Evolutionary conservation across 2,329 filamentous ascomycete species (phyloP), one percentile per base, ranked within the genome.

Genomic region (Fusarium sp.): DNA sequence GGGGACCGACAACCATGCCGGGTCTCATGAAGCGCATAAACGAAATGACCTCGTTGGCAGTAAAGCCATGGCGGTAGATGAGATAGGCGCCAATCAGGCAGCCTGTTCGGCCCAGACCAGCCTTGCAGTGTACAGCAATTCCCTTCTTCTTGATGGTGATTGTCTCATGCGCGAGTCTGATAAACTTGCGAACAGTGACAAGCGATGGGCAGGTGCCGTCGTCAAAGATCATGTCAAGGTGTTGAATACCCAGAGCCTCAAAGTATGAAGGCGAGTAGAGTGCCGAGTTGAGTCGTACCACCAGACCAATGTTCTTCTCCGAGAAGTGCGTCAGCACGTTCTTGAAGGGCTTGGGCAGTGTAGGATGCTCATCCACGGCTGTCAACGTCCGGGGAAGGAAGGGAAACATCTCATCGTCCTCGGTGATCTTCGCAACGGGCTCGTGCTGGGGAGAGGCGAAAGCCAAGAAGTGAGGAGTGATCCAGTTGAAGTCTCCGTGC

Each of bases 21-120:
- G 97, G 97, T 68, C 96, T 91, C 96, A 98, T 98, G 85, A 99
- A 99, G 71, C 96, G 92, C 96, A 99, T 98, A 84, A 95, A 99
- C 4, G 95, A 94, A 82, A 98, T 98, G 79, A 98, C 91, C 85
- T 98, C 96, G 81, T 98, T 98, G 75, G 97, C 97, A 7, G 96
- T 98, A 84, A 98, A 99, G 67, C 95, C 97, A 83, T 98, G 93
- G 76, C 95, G 92, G 87, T 99, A 99, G 81, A 99, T 98, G 71
- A 99, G 89, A 81, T 99, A 99, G 35, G 97, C 97, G 68, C 97
- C 97, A 80, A 99, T 99, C 74, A 99, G 87, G 82, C 97, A 99
- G 16, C 97, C 97, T 1, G 97, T 99, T 57, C 97, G 92, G 32
- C 97, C 97, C 23, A 99, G 91, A 57, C 97, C 97, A 79, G 97